Evolutionary conservation across 2,329 filamentous ascomycete species (phyloP), one percentile per base, ranked within the genome.

Genomic region (Sphaerulina musiva): DNA sequence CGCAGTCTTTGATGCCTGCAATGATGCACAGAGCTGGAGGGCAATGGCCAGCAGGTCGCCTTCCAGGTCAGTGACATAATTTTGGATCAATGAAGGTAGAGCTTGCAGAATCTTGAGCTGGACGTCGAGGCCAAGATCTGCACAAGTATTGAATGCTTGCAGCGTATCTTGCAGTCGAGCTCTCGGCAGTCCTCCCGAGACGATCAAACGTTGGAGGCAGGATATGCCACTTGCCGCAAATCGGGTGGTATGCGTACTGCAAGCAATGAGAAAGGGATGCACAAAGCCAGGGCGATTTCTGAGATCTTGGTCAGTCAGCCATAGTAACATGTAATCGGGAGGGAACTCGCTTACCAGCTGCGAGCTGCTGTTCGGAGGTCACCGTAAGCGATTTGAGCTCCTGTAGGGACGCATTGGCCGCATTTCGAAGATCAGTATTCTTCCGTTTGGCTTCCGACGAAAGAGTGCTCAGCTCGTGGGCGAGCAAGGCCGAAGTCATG

Each of bases 21-120:
- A 74, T 48, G 89, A 86, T 57, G 93, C 93, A 73, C 93, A 97
- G 68, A 95, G 89, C 68, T 95, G 91, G 61, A 98, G 74, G 0
- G 88, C 83, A 8, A 83, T 89, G 29, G 89, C 86, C 39, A 98
- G 78, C 34, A 95, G 76, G 56, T 92, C 86, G 1, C 87, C 89
- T 56, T 85, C 84, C 38, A 98, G 75, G 53, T 95, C 87, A 36
- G 80, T 78, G 0, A 88, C 83, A 72, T 97, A 97, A 65, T 95
- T 95, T 62, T 96, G 91, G 23, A 97, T 74, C 36, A 98, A 73
- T 1, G 90, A 89, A 3, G 93, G 93, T 12, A 98, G 74, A 1
- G 90, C 89, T 70, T 98, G 93, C 11, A 98, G 76, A 49, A 97
- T 93, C 72, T 97, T 97, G 62, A 98, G 81, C 68, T 98, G 93